Base-by-base conservation (phyloP, 768 basidiomycete species). In the Amanita rubescens region DNA sequence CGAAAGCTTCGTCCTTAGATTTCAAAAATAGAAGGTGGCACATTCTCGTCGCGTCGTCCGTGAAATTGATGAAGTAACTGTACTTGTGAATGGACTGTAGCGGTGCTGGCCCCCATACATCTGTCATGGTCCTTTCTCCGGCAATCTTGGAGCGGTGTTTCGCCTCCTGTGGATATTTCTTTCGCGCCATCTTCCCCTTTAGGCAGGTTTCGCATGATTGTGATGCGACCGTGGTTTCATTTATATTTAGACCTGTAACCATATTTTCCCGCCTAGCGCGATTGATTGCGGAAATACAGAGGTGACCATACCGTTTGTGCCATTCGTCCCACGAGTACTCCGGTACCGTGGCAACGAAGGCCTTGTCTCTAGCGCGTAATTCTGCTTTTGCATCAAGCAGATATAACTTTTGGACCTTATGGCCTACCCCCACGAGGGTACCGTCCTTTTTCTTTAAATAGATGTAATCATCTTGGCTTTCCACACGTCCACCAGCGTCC, bases 201-300 rank as follows among this genome's bases (percentile, higher is more conserved):
- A 43, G 41, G 41, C 41, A 43, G 10, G 19, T 19, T 24, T 43
- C 19, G 6, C 41, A 24, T 19, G 41, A 20, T 42, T 11, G 4
- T 37, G 35, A n/a, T n/a, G n/a, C n/a, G n/a, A n/a, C n/a, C n/a
- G 14, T 34, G 33, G 11, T 41, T 41, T 41, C 14, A 41, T 41
- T n/a, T 14, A 41, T 20, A 15, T 41, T 20, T 5, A 41, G 19
- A 20, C 39, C 39, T 14, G 19, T 41, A 7, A 41, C 39, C n/a
- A n/a, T n/a, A n/a, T n/a, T n/a, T n/a, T n/a, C n/a, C n/a, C n/a
- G n/a, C n/a, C n/a, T n/a, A n/a, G 30, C 47, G 48, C 54, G 58
- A 60, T 17, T 49, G 19, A 22, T 35, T 55, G 33, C 62, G 20
- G 30, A 46, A 45, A 32, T 37, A 30, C 12, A 32, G 30, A 38